Base-by-base conservation (phyloP, 352 stramenopile species). In the Phytophthora boehmeriae region DNA sequence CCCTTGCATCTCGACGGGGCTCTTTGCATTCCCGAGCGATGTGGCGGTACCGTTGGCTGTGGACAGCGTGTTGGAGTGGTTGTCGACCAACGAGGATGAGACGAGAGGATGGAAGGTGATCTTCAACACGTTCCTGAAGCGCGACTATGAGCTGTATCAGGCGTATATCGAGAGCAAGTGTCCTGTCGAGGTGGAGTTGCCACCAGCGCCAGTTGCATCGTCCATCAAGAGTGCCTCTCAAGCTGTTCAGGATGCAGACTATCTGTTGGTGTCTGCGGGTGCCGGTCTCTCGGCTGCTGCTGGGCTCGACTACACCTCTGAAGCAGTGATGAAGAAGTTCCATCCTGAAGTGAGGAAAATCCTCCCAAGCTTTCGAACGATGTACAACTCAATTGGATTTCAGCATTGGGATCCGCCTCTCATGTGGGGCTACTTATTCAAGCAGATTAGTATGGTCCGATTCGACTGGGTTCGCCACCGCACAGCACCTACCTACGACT, bases 221-320 rank as follows among this genome's bases (percentile, higher is more conserved):
- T 25, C 63, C 2, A 6, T 86, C 9, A 27, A 71, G 25, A 58
- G 25, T 28, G 75, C 80, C 6, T 63, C 72, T 19, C 38, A 59
- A 19, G 62, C 73, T 27, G 56, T 92, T n/a, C 34, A 76, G 20
- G 61, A 80, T 9, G 78, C 85, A 3, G 79, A 91, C 61, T 86
- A 79, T 27, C 34, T 93, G 35, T 22, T 93, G 9, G 80, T 93
- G 41, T 70, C 79, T 28, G 79, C 57, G 1, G 83, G 78, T 2
- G 80, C 85, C 1, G 85, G 85, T 0, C 72, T 93, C n/a, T 89
- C 76, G 4, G 85, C 78, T 38, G 80, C 79, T 14, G 78, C 77
- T n/a, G 80, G 85, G 5, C 74, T 90, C 11, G 84, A 91, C 63
- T 93, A 93, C 66, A 89, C 75, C 0, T 89, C 83, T 0, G 60